Base-by-base conservation (phyloP, 768 basidiomycete species). In the Sarcodon aspratus region DNA sequence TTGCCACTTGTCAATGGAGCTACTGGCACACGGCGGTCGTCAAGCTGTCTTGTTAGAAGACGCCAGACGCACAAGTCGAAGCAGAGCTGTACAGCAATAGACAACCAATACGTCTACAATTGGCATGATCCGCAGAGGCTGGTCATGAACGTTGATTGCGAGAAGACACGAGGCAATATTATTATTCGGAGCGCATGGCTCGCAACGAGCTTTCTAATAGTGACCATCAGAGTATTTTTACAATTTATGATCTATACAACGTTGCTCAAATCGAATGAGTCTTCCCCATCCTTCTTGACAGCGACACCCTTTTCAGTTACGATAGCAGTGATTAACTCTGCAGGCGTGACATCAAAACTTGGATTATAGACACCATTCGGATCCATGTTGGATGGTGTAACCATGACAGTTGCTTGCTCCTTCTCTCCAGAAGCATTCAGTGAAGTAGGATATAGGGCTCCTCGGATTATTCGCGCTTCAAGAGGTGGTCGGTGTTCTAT, bases 301-400 rank as follows among this genome's bases (percentile, higher is more conserved):
- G 89, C 90, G 33, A 96, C 91, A 7, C 95, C 93, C 56, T 86
- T 91, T 69, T 98, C 95, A 2, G 93, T 97, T 10, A 94, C 92
- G 46, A 98, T 86, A 32, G 87, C 89, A n/a, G 82, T 87, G 54
- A 98, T 96, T 38, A 97, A 69, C 51, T 87, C 84, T 2, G 93
- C 90, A 0, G 94, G 93, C 0, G 95, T 97, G 12, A 98, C 92
- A 61, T 98, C 95, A 65, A 97, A 98, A 54, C 88, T 90, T 1
- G 95, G 93, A 63, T 96, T 98, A 63, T 93, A 95, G 36, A 90
- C 78, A 7, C 65, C 63, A 15, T 64, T 59, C 27, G 61, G 49
- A 42, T 52, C 38, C 9, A 58, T 67, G 42, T 76, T 71, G 9
- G 27, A 42, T 0, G 93, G 91, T 0, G 92, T 92, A 52, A 93